Evolutionary conservation across 352 stramenopile genomes (phyloP).

Genomic region (Phytophthora fragariaefolia): DNA sequence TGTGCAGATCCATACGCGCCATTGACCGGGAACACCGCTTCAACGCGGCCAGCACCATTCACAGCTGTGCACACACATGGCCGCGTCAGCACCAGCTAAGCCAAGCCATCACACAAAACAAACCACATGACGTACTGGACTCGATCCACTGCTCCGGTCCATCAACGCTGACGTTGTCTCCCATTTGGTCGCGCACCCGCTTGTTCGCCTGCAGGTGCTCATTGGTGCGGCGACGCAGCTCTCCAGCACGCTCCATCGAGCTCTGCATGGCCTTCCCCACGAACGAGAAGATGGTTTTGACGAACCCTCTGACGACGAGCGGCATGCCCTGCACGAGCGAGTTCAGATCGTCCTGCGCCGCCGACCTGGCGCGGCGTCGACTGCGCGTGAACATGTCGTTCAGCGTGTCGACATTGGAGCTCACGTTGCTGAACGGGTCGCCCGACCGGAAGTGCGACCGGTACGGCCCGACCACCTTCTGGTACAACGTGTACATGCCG

Average conservation of each 20-base stretch:
- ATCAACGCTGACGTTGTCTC: conserved; percentile 53
- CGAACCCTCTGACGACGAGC: conserved; percentile 60
- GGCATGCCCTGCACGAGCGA: conserved; percentile 65
- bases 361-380: conserved; percentile 19
- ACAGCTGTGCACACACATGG: conserved; percentile 42
- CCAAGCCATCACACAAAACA: neutral
- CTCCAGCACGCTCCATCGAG: conserved; percentile 66
- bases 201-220: conserved; percentile 62
- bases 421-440: conserved; percentile 52
- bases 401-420: conserved; percentile 54
- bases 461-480: conserved; percentile 60
- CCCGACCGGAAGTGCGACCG: conserved; percentile 37
- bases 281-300: conserved; percentile 76
- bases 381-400: conserved; percentile 54
- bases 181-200: conserved; percentile 58
- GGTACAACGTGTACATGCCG: conserved; percentile 78
- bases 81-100: neutral
- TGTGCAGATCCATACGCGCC: conserved; percentile 44
- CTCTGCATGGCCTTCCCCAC: conserved; percentile 63
- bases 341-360: conserved; percentile 50
- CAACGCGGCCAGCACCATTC: conserved; percentile 66
- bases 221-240: conserved; percentile 60
- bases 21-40: conserved; percentile 71
- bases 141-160: conserved; percentile 78
- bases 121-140: conserved; percentile 54